phyloP scores from a whole-genome alignment of 805 yeast genomes.

The Ogataea pilisensis region DNA sequence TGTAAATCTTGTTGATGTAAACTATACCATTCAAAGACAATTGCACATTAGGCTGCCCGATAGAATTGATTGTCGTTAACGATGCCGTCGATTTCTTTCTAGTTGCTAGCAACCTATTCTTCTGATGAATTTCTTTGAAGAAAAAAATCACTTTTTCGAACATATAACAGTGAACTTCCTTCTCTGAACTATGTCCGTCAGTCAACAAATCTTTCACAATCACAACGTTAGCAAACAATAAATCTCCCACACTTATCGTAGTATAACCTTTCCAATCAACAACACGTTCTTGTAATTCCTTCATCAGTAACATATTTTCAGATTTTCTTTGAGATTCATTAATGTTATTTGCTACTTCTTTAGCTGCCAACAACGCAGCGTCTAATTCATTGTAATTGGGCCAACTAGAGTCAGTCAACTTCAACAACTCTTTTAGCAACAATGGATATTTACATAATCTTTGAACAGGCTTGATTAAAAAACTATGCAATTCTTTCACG shows the following conservation, averaged over 20 bases:
- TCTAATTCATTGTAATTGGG: conserved; percentile 63
- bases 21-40: conserved; percentile 30
- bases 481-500: conserved; percentile 83
- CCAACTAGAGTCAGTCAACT: conserved; percentile 50
- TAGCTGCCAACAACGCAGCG: conserved; percentile 67
- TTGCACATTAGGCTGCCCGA: conserved; percentile 11
- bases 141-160: conserved; percentile 66
- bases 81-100: conserved; percentile 48
- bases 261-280: conserved; percentile 91
- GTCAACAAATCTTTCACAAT: conserved; percentile 55
- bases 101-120: conserved; percentile 44
- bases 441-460: conserved; percentile 94
- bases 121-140: conserved; percentile 55
- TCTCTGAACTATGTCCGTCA: conserved; percentile 59
- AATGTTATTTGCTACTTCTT: conserved; percentile 79
- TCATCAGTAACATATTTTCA: conserved; percentile 73
- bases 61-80: conserved; percentile 19
- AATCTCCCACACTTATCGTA: conserved; percentile 75
- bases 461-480: conserved; percentile 91
- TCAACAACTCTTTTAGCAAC: conserved; percentile 68
- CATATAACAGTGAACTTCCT: conserved; percentile 84
- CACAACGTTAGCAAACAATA: conserved; percentile 69
- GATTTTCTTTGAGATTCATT: conserved; percentile 92
- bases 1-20: conserved; percentile 26
- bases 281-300: conserved; percentile 68